phyloP scores from a whole-genome alignment of 78 protist species.

The Acrasis kona region DNA sequence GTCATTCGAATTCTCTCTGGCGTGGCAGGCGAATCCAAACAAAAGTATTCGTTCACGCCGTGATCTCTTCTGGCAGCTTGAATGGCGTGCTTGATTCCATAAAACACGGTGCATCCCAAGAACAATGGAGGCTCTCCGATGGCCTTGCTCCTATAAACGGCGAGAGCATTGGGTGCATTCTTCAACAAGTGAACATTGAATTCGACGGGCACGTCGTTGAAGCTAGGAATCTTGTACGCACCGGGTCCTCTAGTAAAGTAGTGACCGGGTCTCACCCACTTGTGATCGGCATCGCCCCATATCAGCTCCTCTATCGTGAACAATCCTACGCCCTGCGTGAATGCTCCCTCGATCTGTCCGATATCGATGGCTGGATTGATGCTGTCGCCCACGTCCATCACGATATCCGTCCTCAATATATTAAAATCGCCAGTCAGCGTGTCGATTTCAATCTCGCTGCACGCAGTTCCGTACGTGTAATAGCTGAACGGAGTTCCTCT shows the following conservation, averaged over 20 bases:
- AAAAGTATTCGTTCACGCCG: conserved; percentile 18
- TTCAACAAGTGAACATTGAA: conserved; percentile 58
- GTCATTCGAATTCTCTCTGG: conserved; percentile 65
- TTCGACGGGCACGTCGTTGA: conserved; percentile 57
- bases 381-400: conserved; percentile 86
- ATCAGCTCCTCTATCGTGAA: conserved; percentile 74
- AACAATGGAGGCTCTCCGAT: conserved; percentile 88
- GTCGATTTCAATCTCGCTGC: conserved; percentile 85
- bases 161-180: conserved; percentile 57
- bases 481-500: conserved; percentile 32
- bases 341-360: conserved; percentile 82
- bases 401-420: conserved; percentile 58
- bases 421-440: conserved; percentile 71
- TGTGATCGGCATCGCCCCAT: background rate
- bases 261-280: conserved; percentile 9
- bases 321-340: conserved; percentile 76
- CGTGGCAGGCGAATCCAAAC: conserved; percentile 65
- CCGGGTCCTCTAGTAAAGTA: conserved; percentile 60
- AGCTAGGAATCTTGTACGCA: conserved; percentile 42
- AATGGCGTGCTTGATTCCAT: conserved; percentile 58
- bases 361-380: conserved; percentile 71
- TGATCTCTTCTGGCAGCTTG: background rate
- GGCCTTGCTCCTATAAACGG: conserved; percentile 67
- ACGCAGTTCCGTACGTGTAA: conserved; percentile 75
- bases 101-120: conserved; percentile 61